Conservation (phyloP, 2,329 filamentous ascomycete species). For the Aspergillus sp. region DNA sequence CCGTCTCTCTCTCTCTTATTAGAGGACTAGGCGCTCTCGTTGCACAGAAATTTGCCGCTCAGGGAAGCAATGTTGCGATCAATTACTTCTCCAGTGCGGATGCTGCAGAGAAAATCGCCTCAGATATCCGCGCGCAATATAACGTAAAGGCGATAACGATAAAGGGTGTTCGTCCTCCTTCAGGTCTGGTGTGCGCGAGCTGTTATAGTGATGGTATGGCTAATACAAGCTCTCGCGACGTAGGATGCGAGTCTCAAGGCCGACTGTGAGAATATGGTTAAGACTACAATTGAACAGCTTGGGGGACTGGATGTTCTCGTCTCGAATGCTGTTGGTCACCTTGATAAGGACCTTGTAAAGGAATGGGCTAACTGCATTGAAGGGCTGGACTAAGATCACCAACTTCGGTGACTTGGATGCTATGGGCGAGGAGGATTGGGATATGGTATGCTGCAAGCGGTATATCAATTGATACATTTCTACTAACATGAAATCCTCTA, state of each 20-base stretch:
- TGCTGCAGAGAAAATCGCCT: slow-evolving; percentile 59
- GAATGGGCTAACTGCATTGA: slow-evolving; percentile 1
- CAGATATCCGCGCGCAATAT: slow-evolving; percentile 54
- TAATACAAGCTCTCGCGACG: slow-evolving; percentile 1
- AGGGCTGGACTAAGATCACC: slow-evolving; percentile 64
- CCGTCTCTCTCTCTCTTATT: slow-evolving; percentile 15
- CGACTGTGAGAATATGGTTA: slow-evolving; percentile 61
- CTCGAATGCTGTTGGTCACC: slow-evolving; percentile 63
- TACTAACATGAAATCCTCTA: slow-evolving; percentile 21
- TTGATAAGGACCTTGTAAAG: not conserved
- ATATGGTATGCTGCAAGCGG: slow-evolving; percentile 48
- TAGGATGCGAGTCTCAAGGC: slow-evolving; percentile 61
- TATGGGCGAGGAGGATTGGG: slow-evolving; percentile 62
- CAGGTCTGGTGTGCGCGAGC: not conserved
- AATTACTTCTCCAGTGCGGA: slow-evolving; percentile 68
- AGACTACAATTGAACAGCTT: slow-evolving; percentile 58
- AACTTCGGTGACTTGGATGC: slow-evolving; percentile 59
- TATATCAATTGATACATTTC: not conserved
- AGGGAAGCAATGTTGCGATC: slow-evolving; percentile 69
- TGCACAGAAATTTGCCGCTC: slow-evolving; percentile 64
- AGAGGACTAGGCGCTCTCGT: slow-evolving; percentile 72
- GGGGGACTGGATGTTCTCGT: slow-evolving; percentile 75
- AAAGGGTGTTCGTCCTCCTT: slow-evolving; percentile 54
- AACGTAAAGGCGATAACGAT: slow-evolving; percentile 56
- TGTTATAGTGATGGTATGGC: not conserved